Evolutionary conservation across 2,329 filamentous ascomycete genomes (phyloP).

Genomic region (Xylariales sp.): DNA sequence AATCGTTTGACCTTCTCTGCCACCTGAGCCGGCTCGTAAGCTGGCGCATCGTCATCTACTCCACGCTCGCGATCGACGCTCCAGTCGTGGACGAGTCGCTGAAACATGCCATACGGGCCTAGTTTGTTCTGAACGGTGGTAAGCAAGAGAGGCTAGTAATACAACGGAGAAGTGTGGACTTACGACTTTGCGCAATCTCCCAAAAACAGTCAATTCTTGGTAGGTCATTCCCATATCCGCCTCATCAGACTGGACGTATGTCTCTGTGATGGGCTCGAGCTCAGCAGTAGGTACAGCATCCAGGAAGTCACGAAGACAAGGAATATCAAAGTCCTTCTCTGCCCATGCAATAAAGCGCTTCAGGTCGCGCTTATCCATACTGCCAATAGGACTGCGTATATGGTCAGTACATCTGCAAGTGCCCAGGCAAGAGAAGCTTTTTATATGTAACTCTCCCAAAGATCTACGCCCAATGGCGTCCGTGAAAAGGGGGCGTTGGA

Average conservation of each 20-base stretch:
- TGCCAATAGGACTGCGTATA: constrained; percentile 60
- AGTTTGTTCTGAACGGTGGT: too few species aligned
- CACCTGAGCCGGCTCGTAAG: constrained; percentile 35
- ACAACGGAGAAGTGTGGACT: too few species aligned
- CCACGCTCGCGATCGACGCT: constrained; percentile 24
- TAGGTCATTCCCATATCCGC: constrained; percentile 50
- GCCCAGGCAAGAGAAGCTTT: too few species aligned
- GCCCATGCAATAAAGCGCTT: constrained; percentile 69
- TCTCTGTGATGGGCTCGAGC: constrained; percentile 59
- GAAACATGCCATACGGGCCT: constrained; percentile 33
- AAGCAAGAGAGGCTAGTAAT: too few species aligned
- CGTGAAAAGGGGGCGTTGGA: too few species aligned
- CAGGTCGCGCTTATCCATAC: constrained; percentile 49
- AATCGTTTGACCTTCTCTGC: constrained; percentile 42
- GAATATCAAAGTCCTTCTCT: constrained; percentile 52
- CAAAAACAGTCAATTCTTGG: constrained; percentile 36
- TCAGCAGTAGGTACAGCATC: constrained; percentile 59
- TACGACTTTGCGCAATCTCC: too few species aligned
- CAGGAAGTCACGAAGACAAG: constrained; percentile 63
- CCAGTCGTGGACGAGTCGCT: constrained; percentile 42
- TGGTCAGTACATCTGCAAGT: too few species aligned
- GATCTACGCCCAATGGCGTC: too few species aligned
- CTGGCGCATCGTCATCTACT: constrained; percentile 24
- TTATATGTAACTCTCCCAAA: too few species aligned
- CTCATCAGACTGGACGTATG: constrained; percentile 33